Evolutionary conservation across 139 green algal species (phyloP).

Genomic region (Haematococcus sp.): DNA sequence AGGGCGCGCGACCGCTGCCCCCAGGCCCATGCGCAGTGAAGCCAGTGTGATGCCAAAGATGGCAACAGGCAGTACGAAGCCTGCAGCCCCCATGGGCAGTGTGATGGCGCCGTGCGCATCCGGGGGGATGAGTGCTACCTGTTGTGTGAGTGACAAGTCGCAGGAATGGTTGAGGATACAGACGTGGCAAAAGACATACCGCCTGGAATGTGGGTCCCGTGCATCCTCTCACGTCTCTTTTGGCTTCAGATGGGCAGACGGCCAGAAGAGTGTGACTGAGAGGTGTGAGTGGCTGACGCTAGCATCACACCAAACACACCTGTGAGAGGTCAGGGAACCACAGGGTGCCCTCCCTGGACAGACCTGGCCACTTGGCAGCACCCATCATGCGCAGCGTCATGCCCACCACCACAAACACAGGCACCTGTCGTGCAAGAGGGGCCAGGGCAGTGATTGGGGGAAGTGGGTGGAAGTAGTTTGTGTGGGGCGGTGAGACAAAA

Average conservation of each 20-base stretch:
- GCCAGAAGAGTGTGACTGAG: too few species aligned
- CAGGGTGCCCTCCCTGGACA: conserved; percentile 55
- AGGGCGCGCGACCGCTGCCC: conserved; percentile 5
- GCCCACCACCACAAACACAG: conserved; percentile 61
- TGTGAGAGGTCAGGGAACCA: conserved; percentile 80
- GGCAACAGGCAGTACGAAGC: conserved; percentile 50
- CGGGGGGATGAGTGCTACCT: too few species aligned
- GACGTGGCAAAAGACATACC: too few species aligned
- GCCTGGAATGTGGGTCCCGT: too few species aligned
- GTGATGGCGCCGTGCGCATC: conserved; percentile 6
- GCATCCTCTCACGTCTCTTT: too few species aligned
- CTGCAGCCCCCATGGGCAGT: conserved; percentile 44
- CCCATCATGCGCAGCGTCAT: conserved; percentile 64
- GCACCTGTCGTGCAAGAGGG: conserved; percentile 41
- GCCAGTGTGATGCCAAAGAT: conserved; percentile 58
- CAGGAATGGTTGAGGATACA: too few species aligned
- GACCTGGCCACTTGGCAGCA: conserved; percentile 48
- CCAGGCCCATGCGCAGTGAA: conserved; percentile 55
- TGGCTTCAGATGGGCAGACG: too few species aligned
- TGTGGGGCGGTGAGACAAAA: background rate
- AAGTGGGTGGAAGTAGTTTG: too few species aligned
- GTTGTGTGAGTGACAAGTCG: too few species aligned
- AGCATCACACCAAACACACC: too few species aligned
- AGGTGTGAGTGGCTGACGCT: too few species aligned
- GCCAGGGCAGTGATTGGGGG: too few species aligned